These are phyloP conservation scores for Fragaria nilgerrensis DNA, from an alignment of 306 rosid genomes.

Conservation along the genomic window DNA sequence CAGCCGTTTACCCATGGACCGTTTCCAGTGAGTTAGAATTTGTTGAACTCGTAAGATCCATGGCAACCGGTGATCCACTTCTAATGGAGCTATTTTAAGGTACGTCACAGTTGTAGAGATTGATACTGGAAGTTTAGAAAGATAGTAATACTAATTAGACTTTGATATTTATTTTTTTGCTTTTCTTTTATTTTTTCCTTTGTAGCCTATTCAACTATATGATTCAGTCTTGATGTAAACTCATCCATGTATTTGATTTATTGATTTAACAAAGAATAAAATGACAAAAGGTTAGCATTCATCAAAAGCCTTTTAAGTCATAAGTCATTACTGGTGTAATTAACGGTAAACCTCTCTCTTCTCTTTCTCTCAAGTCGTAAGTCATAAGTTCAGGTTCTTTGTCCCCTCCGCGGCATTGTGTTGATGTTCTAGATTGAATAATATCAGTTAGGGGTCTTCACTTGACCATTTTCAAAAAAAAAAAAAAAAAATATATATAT, in stretches of 20 bases:
- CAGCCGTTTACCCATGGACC: slow-evolving; percentile 68
- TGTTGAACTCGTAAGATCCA: slow-evolving; percentile 59
- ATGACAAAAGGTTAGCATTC: background rate
- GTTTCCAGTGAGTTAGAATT: slow-evolving; percentile 70
- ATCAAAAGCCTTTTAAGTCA: background rate
- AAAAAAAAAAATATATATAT: no score
- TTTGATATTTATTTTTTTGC: background rate
- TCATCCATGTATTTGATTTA: background rate
- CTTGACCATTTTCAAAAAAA: no score
- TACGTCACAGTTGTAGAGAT: slow-evolving; percentile 9
- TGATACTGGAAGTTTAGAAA: slow-evolving; percentile 6
- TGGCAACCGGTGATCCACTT: slow-evolving; percentile 84
- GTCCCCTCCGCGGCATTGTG: no score
- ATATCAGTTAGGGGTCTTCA: no score
- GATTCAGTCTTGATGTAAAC: background rate
- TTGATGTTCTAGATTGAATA: no score
- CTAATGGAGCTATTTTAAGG: slow-evolving; percentile 64
- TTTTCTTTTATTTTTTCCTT: background rate
- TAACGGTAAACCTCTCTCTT: background rate
- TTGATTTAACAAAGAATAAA: background rate
- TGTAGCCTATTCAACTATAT: background rate
- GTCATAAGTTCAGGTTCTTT: no score
- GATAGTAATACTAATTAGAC: slow-evolving; percentile 31
- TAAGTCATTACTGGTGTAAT: no score
- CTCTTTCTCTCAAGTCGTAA: no score